These are phyloP conservation scores for Penicillium subrubescens DNA, from an alignment of 495 filamentous ascomycete genomes.

Conservation along the genomic window DNA sequence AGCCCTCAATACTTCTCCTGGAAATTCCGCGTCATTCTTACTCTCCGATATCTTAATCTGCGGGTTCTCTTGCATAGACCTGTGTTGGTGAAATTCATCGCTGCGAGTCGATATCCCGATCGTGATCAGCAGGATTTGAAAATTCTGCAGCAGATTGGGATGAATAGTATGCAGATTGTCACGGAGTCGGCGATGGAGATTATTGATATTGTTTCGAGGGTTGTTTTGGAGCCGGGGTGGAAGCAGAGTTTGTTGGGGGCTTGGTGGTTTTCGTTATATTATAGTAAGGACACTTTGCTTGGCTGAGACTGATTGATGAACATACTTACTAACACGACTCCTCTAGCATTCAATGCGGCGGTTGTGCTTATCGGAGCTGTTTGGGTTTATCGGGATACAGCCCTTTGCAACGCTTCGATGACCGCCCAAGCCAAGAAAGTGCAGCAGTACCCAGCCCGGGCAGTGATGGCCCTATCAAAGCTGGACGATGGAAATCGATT, in stretches of 20 bases:
- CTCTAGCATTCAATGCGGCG: conserved; percentile 42
- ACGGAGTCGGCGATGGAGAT: conserved; percentile 38
- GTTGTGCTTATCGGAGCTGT: conserved; percentile 38
- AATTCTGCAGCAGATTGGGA: conserved; percentile 32
- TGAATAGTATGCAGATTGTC: conserved; percentile 37
- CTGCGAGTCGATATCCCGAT: conserved; percentile 28
- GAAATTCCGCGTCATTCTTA: conserved; percentile 34
- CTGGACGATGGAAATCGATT: conserved; percentile 43
- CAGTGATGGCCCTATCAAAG: conserved; percentile 37
- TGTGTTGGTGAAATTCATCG: conserved; percentile 36
- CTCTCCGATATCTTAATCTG: conserved; percentile 39
- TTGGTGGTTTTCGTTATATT: conserved; percentile 46
- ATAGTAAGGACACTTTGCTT: conserved; percentile 24
- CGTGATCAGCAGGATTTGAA: conserved; percentile 21
- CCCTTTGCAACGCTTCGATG: conserved; percentile 10
- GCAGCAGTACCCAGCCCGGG: conserved; percentile 25
- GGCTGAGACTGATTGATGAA: not conserved
- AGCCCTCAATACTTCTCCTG: conserved; percentile 13
- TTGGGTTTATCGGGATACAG: conserved; percentile 27
- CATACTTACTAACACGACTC: not conserved
- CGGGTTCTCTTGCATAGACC: conserved; percentile 37
- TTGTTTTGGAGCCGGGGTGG: conserved; percentile 27
- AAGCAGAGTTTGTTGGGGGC: conserved; percentile 36
- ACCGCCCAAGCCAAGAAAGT: conserved; percentile 18
- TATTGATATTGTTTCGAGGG: conserved; percentile 36